These are phyloP conservation scores for Penicillium antarcticum DNA, from an alignment of 495 filamentous ascomycete genomes.

Conservation along the genomic window DNA sequence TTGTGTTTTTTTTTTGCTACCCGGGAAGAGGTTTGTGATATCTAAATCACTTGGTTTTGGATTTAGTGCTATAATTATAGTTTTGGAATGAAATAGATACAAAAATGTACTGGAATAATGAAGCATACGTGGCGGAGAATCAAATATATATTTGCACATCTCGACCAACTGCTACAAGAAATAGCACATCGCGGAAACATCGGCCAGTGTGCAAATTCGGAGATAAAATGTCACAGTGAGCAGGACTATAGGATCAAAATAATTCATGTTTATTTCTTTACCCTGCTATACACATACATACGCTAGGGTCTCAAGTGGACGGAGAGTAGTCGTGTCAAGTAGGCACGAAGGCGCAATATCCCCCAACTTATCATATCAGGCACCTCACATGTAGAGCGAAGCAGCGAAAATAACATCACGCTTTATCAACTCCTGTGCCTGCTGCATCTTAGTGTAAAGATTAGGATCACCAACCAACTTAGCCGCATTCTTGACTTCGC, in stretches of 20 bases:
- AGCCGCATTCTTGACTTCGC: conserved; percentile 96
- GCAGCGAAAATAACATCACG: conserved; percentile 90
- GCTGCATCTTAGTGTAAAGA: conserved; percentile 92
- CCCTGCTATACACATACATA: background rate
- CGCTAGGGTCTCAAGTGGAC: background rate
- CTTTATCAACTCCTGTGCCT: conserved; percentile 95
- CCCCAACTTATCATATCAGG: background rate
- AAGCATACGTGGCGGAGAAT: no score
- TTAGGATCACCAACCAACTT: conserved; percentile 94
- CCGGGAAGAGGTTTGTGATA: no score
- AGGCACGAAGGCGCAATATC: background rate
- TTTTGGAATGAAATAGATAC: no score
- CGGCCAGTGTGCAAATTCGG: no score
- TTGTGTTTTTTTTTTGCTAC: background rate
- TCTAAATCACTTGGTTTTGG: no score
- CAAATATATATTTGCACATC: no score
- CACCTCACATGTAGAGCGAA: conserved; percentile 68
- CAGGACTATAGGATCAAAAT: background rate
- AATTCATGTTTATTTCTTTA: background rate
- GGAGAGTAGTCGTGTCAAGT: background rate
- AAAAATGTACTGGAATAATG: no score
- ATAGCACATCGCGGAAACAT: no score
- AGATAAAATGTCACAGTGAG: no score
- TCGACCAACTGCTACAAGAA: no score
- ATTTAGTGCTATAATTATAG: no score